Evolutionary conservation across 2,329 filamentous ascomycete genomes (phyloP), one percentile per base, ranked within the genome.

Genomic region (Coniochaeta sp.): DNA sequence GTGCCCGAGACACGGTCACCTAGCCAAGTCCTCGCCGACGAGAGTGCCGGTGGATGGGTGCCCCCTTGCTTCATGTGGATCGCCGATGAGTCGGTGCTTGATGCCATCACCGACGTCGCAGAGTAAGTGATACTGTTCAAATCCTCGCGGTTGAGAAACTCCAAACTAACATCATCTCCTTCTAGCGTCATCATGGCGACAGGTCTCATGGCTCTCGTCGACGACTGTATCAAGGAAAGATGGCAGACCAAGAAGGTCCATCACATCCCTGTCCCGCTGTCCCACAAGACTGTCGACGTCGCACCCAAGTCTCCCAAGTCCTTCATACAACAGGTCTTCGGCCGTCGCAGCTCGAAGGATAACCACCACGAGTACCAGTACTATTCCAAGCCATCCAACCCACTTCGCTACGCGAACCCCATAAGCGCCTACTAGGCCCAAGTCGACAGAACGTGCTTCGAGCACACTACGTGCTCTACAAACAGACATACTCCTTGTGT

Each of bases 41-140:
- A 87, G 66, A 79, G 79, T 56, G 90, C 90, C 65, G 93, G 93
- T 57, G 91, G 90, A 60, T 98, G 93, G 92, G 82, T 98, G 26
- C 90, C 91, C 59, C 92, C 91, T 5, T 96, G 89, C 71, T 90
- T 90, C 67, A 88, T 98, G 86, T 93, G 91, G 86, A 91, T 98
- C 71, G 90, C 84, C 67, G 91, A 96, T 72, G 76, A 84, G 62
- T 80, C 79, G 17, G 81, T 95, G 62, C 80, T 95, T 65, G 78
- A 82, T 34, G 86, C 84, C 65, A 78, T 85, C 71, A 89, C 89
- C 57, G 93, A 96, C 71, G 85, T 96, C 69, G 90, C 91, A 63
- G 93, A 97, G 91, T 96, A 85, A 77, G 81, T 79, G 54, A 32
- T 17, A 19, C 24, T 12, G n/a, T n/a, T 17, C 16, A 22, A 16